Evolutionary conservation across 305 asterid species (phyloP), one percentile per base, ranked within the genome.

Genomic region (Striga hermonthica): DNA sequence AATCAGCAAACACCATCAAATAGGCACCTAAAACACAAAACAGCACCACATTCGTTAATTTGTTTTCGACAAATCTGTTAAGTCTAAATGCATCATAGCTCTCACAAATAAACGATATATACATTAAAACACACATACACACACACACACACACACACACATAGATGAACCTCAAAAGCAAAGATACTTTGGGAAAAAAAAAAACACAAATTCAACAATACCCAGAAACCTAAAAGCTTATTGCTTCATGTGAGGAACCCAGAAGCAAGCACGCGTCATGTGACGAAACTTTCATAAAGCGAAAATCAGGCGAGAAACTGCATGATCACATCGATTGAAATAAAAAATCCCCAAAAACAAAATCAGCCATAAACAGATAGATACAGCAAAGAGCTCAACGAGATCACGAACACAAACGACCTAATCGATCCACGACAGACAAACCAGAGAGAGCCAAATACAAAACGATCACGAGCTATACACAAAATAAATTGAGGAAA

Each of bases 401-500:
- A n/a, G n/a, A n/a, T n/a, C n/a, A n/a, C n/a, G n/a, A n/a, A n/a
- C n/a, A n/a, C n/a, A 8, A 60, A 60, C 3, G 38, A 43, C 55
- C 40, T 48, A 35, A 60, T 15, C 2, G 56, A 69, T 9, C 41
- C 57, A 40, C 16, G 45, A 49, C 65, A 52, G 10, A 60, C 3
- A 68, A 72, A 5, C 45, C n/a, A 52, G n/a, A n/a, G n/a, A n/a
- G 4, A 64, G 28, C n/a, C 15, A 35, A 11, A 22, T 7, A 48
- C 1, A 49, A 7, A 55, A 65, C 43, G 54, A 67, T 75, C 80
- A 57, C 49, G 62, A 6, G 70, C 67, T 47, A 75, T 34, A 11
- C n/a, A 56, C 13, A 31, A n/a, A n/a, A 52, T 35, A 35, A 36
- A 14, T 10, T 9, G 43, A 14, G 40, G 28, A 55, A 34, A 35